phyloP scores from a whole-genome alignment of 116 monocot genomes.

The Dioscorea cayenensis region DNA sequence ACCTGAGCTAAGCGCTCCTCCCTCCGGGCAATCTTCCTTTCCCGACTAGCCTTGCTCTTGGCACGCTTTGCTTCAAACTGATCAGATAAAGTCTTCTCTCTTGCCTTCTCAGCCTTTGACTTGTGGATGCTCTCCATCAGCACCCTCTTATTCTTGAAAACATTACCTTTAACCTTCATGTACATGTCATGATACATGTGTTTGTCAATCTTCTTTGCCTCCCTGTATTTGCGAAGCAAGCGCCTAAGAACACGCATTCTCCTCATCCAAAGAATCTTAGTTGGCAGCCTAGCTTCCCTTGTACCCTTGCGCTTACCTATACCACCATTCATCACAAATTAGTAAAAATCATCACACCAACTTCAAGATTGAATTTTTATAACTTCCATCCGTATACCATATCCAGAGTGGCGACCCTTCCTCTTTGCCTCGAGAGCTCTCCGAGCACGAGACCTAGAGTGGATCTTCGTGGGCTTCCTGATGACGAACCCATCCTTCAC shows the following conservation, averaged over 20 bases:
- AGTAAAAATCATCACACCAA: neutral
- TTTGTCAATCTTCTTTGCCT: slow-evolving; percentile 64
- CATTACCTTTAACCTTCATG: slow-evolving; percentile 79
- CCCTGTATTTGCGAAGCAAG: slow-evolving; percentile 53
- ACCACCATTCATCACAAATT: slow-evolving; percentile 1
- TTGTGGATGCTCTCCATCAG: slow-evolving; percentile 57
- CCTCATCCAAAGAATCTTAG: slow-evolving; percentile 68
- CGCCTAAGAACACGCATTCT: slow-evolving; percentile 68
- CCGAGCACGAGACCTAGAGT: slow-evolving; percentile 62
- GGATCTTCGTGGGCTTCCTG: slow-evolving; percentile 63
- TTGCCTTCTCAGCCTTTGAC: slow-evolving; percentile 47
- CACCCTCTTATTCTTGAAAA: slow-evolving; percentile 52
- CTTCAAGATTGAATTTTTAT: neutral
- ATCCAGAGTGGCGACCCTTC: slow-evolving; percentile 72
- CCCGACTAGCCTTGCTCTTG: slow-evolving; percentile 43
- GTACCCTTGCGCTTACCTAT: slow-evolving; percentile 67
- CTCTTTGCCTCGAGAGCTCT: slow-evolving; percentile 57
- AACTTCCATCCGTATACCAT: slow-evolving; percentile 23
- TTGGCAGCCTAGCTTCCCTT: slow-evolving; percentile 63
- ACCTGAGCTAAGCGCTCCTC: slow-evolving; percentile 51
- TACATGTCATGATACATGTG: slow-evolving; percentile 81
- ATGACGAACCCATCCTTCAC: slow-evolving; percentile 73
- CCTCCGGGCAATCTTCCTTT: slow-evolving; percentile 44
- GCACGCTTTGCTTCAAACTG: slow-evolving; percentile 50
- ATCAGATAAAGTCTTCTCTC: slow-evolving; percentile 48